Percentiles rank a stretch among this genome's conserved stretches.
These are phyloP conservation scores for Coemansia sp. DNA, from an alignment of 192 early-diverging fungal genomes.

Conservation along the genomic window DNA sequence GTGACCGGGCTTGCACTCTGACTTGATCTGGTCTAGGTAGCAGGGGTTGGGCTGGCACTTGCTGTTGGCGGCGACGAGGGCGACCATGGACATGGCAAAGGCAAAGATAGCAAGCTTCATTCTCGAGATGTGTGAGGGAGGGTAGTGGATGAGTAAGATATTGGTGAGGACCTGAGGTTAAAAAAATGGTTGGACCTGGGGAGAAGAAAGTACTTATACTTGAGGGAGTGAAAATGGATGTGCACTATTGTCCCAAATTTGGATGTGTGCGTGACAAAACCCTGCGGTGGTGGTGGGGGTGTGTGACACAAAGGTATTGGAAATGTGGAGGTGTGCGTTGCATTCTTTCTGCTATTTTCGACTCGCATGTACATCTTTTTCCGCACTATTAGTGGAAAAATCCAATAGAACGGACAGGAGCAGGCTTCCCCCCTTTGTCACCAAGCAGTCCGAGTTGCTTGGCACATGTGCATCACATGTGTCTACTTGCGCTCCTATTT, in stretches of 20 bases:
- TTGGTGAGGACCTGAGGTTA: background rate
- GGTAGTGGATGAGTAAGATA: background rate
- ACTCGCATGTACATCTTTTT: background rate
- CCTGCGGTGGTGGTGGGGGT: too few species aligned
- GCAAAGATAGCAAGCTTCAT: background rate
- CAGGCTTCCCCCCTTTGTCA: background rate
- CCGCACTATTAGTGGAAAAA: background rate
- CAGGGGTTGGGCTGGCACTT: background rate
- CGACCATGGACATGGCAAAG: background rate
- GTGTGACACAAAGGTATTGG: background rate
- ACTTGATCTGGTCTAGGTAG: background rate
- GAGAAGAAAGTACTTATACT: background rate
- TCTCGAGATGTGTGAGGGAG: background rate
- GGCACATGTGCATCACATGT: background rate
- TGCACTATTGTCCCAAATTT: background rate
- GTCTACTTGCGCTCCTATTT: background rate
- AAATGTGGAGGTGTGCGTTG: too few species aligned
- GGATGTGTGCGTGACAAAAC: background rate
- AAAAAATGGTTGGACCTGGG: background rate
- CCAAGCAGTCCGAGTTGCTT: background rate
- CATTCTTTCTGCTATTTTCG: slow-evolving; percentile 3
- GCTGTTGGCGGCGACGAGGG: background rate
- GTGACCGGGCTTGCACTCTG: slow-evolving; percentile 1
- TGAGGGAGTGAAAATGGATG: background rate
- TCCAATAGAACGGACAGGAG: background rate